These are phyloP conservation scores for Pistacia integerrima DNA, from an alignment of 345 rosid genomes.

Conservation along the genomic window DNA sequence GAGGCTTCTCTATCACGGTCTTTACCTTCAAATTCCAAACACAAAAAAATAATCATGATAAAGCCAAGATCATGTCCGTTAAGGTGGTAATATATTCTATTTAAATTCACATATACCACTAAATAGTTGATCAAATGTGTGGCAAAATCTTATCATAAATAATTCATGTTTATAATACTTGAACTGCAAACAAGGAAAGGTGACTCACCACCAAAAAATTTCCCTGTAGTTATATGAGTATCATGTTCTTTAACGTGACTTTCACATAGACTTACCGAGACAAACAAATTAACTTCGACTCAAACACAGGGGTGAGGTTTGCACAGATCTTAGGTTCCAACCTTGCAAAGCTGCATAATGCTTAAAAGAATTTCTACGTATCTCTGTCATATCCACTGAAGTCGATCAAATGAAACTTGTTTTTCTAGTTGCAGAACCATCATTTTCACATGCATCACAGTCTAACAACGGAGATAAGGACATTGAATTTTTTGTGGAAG, in stretches of 20 bases:
- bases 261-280: no score
- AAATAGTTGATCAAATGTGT: neutral
- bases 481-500: neutral
- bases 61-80: neutral
- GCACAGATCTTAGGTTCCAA: neutral
- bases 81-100: neutral
- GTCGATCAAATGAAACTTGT: neutral
- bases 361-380: neutral
- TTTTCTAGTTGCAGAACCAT: neutral
- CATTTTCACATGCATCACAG: neutral
- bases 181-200: neutral
- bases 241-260: neutral
- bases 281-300: neutral
- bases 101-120: no score
- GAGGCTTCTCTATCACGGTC: conserved; percentile 83
- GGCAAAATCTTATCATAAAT: neutral
- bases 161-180: neutral
- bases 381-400: neutral
- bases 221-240: neutral
- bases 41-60: conserved; percentile 4
- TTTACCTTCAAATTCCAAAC: conserved; percentile 53
- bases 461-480: neutral
- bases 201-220: neutral
- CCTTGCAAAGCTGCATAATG: neutral
- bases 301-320: neutral